Conservation (phyloP, 1,284 basidiomycete genomes). For the Trichosporon coremiiforme region DNA sequence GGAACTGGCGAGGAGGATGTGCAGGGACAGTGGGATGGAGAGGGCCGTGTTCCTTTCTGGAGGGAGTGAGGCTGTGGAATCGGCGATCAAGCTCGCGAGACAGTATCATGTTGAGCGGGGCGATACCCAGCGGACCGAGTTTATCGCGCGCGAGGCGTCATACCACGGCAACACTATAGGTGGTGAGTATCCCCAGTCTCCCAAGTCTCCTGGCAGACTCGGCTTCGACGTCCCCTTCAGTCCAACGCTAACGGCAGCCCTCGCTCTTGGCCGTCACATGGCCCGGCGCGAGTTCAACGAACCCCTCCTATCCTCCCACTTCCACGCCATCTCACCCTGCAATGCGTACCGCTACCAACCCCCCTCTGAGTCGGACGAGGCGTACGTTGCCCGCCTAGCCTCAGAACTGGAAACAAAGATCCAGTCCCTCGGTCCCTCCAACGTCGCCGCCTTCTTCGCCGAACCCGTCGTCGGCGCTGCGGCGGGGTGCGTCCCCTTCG, state of each 20-base stretch:
- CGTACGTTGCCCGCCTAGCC: constrained; percentile 72
- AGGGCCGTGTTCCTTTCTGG: constrained; percentile 40
- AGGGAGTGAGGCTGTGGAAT: constrained; percentile 29
- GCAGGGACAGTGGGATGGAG: constrained; percentile 58
- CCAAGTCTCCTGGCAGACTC: too few species aligned
- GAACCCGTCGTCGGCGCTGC: constrained; percentile 71
- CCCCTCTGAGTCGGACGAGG: constrained; percentile 69
- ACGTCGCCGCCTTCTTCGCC: constrained; percentile 60
- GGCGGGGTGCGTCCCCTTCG: constrained; percentile 60
- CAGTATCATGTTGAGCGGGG: constrained; percentile 67
- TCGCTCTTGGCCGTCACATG: constrained; percentile 29
- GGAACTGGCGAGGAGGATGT: constrained; percentile 62
- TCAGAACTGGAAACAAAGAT: constrained; percentile 82
- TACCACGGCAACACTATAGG: constrained; percentile 82
- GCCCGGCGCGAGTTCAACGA: constrained; percentile 54
- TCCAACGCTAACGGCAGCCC: constrained; percentile 22
- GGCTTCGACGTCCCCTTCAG: neutral
- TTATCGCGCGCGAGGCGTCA: constrained; percentile 74
- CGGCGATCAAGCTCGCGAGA: constrained; percentile 50
- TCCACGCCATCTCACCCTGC: constrained; percentile 62
- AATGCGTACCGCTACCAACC: constrained; percentile 75
- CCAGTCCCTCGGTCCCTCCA: constrained; percentile 72
- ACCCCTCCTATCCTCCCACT: constrained; percentile 34
- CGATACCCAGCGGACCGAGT: constrained; percentile 70
- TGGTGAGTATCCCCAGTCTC: constrained; percentile 30